phyloP scores from a whole-genome alignment of 2,329 filamentous ascomycete genomes.

The Lecanicillium sp. region DNA sequence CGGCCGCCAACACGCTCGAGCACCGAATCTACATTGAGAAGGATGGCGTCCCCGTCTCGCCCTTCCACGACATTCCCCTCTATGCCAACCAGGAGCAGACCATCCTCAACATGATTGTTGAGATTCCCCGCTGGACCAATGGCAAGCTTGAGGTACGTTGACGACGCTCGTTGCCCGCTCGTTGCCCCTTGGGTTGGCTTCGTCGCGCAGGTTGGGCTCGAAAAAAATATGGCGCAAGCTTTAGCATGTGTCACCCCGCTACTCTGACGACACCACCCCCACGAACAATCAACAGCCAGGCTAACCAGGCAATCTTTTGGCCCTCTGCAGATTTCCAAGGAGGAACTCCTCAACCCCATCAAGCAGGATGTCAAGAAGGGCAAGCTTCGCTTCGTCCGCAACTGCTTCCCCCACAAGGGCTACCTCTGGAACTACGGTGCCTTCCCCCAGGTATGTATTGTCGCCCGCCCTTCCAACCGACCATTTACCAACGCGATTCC shows the following conservation, averaged over 20 bases:
- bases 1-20: conserved; percentile 84
- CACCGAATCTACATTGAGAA: conserved; percentile 97
- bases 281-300: neutral
- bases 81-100: conserved; percentile 96
- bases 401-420: conserved; percentile 99
- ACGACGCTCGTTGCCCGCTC: conserved; percentile 5
- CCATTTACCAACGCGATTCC: conserved; percentile 10
- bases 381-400: conserved; percentile 98
- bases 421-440: conserved; percentile 99
- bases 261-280: neutral
- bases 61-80: conserved; percentile 97
- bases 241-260: neutral
- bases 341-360: conserved; percentile 96
- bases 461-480: conserved; percentile 7
- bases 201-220: neutral
- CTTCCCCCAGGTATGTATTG: conserved; percentile 77
- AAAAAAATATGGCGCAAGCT: conserved; percentile 8
- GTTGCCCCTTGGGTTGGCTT: conserved; percentile 3
- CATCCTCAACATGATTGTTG: conserved; percentile 97
- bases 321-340: conserved; percentile 79
- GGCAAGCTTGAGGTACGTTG: conserved; percentile 89
- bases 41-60: conserved; percentile 87
- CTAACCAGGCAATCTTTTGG: conserved; percentile 5
- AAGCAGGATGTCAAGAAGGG: conserved; percentile 99
- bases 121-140: conserved; percentile 99